phyloP scores from a whole-genome alignment of 2,329 filamentous ascomycete species.

The Nakataea oryzae region DNA sequence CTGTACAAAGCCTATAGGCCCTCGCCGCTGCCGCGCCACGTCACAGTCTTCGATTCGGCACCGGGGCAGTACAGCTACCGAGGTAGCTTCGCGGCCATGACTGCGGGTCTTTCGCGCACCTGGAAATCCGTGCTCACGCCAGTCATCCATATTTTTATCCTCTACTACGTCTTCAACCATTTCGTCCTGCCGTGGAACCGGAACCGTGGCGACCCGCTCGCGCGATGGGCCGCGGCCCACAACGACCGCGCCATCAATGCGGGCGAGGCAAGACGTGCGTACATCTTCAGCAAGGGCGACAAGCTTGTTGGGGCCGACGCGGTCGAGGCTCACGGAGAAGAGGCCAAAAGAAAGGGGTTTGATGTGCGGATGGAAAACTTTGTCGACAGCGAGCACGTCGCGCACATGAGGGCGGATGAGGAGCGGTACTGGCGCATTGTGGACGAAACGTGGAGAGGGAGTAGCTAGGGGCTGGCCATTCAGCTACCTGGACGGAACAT shows the following conservation, averaged over 20 bases:
- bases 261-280: constrained; percentile 33
- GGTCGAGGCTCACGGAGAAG: constrained; percentile 35
- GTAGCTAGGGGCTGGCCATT: background rate
- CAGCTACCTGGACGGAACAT: no score
- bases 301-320: constrained; percentile 32
- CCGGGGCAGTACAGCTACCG: constrained; percentile 32
- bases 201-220: constrained; percentile 15
- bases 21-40: constrained; percentile 26
- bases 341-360: constrained; percentile 28
- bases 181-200: constrained; percentile 16
- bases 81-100: constrained; percentile 27
- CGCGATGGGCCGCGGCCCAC: constrained; percentile 22
- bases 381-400: constrained; percentile 36
- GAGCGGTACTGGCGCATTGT: constrained; percentile 40
- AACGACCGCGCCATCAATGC: constrained; percentile 21
- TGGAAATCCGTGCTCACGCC: constrained; percentile 18
- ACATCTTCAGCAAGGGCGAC: constrained; percentile 40
- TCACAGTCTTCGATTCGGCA: constrained; percentile 35
- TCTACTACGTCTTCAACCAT: constrained; percentile 18
- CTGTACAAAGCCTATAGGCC: constrained; percentile 21
- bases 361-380: constrained; percentile 34
- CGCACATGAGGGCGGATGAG: constrained; percentile 33
- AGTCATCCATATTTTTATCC: constrained; percentile 22
- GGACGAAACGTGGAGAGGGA: constrained; percentile 30
- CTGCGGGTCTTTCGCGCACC: constrained; percentile 19